Base-by-base conservation (phyloP, 352 stramenopile genomes). In the Globisporangium nagaii region DNA sequence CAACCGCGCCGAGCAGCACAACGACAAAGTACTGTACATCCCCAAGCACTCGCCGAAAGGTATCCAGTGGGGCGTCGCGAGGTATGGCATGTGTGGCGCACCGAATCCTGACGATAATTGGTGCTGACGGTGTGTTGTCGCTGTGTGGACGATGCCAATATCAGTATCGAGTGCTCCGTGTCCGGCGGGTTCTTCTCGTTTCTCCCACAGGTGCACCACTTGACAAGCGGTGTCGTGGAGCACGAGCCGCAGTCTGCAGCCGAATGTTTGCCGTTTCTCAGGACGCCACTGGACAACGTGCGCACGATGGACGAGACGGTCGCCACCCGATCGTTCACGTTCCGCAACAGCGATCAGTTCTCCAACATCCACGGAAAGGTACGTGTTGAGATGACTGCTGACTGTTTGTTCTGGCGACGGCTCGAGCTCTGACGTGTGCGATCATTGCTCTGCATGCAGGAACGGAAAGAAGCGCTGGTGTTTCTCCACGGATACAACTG, bases 401-500 rank as follows among this genome's bases (percentile, higher is more conserved):
- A 6, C 15, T 19, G 3, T 41, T 41, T 25, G 25, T 27, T 17
- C 25, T 34, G 4, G 7, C 11, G 9, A 31, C 15, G 20, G 22
- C 19, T 31, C 19, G 27, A 44, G 4, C 2, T 34, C 15, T 44
- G 20, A 50, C 24, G 24, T 2, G 13, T 19, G 2, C 13, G 28
- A 30, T 12, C n/a, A 27, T 30, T 25, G 4, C 44, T 12, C 7
- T 35, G 36, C 17, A 13, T 24, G 28, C 32, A 50, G 35, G 36
- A 54, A 4, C 45, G 15, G 1, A 82, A 82, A 55, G 79, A 88
- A 47, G 79, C 79, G 9, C 47, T 90, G 17, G 58, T 90, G 3
- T 34, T 90, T 11, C 66, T 90, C 11, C 79, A 88, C 30, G 77
- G 79, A 8, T 86, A 87, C 65, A 86, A 88, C 48, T 86, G 75